Conservation (phyloP, 148 eudicot genomes). For the Nepenthes gracilis region DNA sequence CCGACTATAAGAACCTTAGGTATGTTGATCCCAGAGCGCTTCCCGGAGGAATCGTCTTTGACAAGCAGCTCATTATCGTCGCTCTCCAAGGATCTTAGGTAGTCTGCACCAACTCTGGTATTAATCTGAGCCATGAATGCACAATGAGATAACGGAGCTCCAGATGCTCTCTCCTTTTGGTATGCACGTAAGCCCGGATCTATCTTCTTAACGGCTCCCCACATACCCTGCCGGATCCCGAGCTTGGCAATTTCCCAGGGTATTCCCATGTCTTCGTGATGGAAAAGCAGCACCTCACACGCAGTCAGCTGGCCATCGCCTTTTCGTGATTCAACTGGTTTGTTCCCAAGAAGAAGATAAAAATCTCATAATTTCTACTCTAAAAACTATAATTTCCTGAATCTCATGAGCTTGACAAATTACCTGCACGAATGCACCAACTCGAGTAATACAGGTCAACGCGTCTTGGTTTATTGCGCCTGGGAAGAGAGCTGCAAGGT, state of each 20-base stretch:
- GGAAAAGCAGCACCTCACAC: slow-evolving; percentile 82
- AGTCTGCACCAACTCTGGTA: slow-evolving; percentile 48
- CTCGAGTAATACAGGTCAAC: slow-evolving; percentile 92
- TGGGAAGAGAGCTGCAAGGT: slow-evolving; percentile 48
- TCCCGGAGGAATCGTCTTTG: slow-evolving; percentile 19
- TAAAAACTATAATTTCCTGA: neutral
- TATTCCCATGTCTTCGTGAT: slow-evolving; percentile 96
- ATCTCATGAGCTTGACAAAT: neutral
- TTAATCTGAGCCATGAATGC: slow-evolving; percentile 72
- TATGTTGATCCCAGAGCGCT: slow-evolving; percentile 33
- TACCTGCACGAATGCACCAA: slow-evolving; percentile 93
- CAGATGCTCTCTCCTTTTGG: slow-evolving; percentile 55
- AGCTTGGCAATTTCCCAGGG: slow-evolving; percentile 87
- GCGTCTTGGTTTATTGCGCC: slow-evolving; percentile 75
- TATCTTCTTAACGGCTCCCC: slow-evolving; percentile 82
- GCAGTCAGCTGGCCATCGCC: slow-evolving; percentile 55
- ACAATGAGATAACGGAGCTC: slow-evolving; percentile 32
- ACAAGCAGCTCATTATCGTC: neutral
- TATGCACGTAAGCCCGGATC: slow-evolving; percentile 75
- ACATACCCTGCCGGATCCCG: slow-evolving; percentile 91
- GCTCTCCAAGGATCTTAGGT: slow-evolving; percentile 30
- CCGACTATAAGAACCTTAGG: slow-evolving; percentile 65
- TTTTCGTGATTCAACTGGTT: slow-evolving; percentile 60
- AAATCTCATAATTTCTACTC: neutral
- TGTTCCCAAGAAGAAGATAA: neutral